These are phyloP conservation scores for Salvia sclarea DNA, from an alignment of 305 asterid genomes.

Conservation along the genomic window DNA sequence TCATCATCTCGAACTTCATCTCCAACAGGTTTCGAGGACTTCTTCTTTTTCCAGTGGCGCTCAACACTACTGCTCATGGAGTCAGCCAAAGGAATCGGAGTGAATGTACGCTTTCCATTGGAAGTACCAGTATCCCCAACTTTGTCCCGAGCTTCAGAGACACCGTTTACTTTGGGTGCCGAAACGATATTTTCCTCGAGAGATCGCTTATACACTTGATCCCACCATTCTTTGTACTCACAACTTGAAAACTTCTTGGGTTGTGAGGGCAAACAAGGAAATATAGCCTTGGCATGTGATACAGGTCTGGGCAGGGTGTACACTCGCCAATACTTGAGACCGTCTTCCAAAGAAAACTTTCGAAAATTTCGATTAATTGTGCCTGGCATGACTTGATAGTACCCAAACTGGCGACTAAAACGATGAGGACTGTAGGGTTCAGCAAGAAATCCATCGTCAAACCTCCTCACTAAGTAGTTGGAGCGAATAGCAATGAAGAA, in stretches of 20 bases:
- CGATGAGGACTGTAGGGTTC: not conserved
- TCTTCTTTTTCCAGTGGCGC: no score
- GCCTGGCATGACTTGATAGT: not conserved
- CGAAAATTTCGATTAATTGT: not conserved
- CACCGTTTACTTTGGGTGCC: no score
- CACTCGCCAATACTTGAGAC: not conserved
- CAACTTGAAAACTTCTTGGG: not conserved
- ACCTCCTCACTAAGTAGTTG: not conserved
- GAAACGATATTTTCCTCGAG: no score
- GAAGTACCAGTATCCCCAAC: no score
- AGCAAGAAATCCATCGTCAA: not conserved
- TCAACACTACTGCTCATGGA: no score
- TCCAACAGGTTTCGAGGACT: no score
- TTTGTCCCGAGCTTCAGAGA: no score
- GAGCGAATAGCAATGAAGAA: not conserved
- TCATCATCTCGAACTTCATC: no score
- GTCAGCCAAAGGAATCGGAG: no score
- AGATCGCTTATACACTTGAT: not conserved
- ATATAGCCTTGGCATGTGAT: not conserved
- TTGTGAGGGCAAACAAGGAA: not conserved
- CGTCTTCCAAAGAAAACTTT: not conserved
- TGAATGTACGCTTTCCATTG: no score
- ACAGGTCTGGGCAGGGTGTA: not conserved
- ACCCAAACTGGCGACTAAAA: not conserved
- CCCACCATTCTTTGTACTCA: not conserved